These are phyloP conservation scores for Suillus alpinus DNA, from an alignment of 768 basidiomycete genomes.

Conservation along the genomic window DNA sequence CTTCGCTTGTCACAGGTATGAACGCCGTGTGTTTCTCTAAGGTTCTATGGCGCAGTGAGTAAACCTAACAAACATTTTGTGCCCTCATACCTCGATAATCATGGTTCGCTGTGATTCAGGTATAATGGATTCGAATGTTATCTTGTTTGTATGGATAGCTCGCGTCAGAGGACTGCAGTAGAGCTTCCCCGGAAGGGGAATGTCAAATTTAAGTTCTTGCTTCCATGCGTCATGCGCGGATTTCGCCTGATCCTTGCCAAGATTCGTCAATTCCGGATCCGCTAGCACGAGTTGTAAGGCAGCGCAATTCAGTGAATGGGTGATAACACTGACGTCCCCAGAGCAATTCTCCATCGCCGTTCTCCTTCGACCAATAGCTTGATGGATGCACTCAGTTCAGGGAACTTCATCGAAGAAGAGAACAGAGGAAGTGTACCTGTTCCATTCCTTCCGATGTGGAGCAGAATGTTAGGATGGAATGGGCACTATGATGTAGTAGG, in stretches of 20 bases:
- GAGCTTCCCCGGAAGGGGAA: slow-evolving; percentile 53
- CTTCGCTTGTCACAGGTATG: slow-evolving; percentile 72
- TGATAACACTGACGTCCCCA: slow-evolving; percentile 66
- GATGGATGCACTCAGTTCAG: background rate
- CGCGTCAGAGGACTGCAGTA: slow-evolving; percentile 66
- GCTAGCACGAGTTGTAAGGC: slow-evolving; percentile 35
- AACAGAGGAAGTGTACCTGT: slow-evolving; percentile 41
- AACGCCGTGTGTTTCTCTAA: slow-evolving; percentile 62
- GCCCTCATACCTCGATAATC: slow-evolving; percentile 52
- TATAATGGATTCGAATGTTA: slow-evolving; percentile 46
- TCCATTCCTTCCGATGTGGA: slow-evolving; percentile 46
- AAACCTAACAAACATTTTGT: background rate
- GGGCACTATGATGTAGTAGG: too few species aligned
- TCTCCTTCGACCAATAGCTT: slow-evolving; percentile 61
- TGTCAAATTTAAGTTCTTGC: slow-evolving; percentile 34
- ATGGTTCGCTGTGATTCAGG: slow-evolving; percentile 31
- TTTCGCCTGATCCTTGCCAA: slow-evolving; percentile 57
- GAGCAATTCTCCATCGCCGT: slow-evolving; percentile 60
- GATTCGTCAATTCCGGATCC: slow-evolving; percentile 59
- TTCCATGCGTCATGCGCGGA: slow-evolving; percentile 46
- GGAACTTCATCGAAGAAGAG: background rate
- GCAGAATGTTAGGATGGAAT: background rate
- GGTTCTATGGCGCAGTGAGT: slow-evolving; percentile 40
- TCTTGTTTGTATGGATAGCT: slow-evolving; percentile 53
- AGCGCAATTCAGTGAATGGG: background rate